A percentile compares a stretch with the other conserved stretches of the same genome.
Conservation (phyloP, 176 grass and related monocot species). For the Oryza glumipatula region DNA sequence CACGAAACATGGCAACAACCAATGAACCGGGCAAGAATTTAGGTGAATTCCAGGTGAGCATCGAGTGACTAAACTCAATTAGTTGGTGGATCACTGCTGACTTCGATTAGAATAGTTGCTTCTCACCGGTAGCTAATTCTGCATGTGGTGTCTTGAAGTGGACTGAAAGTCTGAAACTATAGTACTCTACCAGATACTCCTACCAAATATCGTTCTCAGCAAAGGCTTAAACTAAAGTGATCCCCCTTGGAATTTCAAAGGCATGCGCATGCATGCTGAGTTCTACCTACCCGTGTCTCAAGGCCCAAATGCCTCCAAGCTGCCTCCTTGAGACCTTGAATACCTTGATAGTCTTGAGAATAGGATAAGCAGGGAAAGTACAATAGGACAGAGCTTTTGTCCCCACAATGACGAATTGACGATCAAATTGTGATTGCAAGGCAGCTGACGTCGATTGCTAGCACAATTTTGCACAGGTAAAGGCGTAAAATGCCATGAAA, state of each 20-base stretch:
- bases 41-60: slow-evolving; percentile 46
- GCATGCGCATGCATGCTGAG: slow-evolving; percentile 15
- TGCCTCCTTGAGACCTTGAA: background rate
- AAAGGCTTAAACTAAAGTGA: background rate
- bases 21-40: slow-evolving; percentile 8
- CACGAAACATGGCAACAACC: slow-evolving; percentile 3
- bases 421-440: background rate
- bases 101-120: slow-evolving; percentile 2
- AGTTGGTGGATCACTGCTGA: slow-evolving; percentile 39
- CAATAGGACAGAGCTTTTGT: background rate
- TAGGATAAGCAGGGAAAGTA: background rate
- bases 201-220: background rate
- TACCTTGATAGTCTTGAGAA: background rate
- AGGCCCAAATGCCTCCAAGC: slow-evolving; percentile 33
- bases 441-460: background rate
- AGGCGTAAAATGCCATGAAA: background rate
- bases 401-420: background rate
- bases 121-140: background rate
- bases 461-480: background rate
- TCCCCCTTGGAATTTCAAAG: slow-evolving; percentile 1
- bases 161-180: background rate
- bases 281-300: slow-evolving; percentile 33
- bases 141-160: background rate
- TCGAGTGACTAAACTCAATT: slow-evolving; percentile 19
- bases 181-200: background rate